Base-by-base conservation (phyloP, 495 filamentous ascomycete genomes). In the Lichenothelia convexa region DNA sequence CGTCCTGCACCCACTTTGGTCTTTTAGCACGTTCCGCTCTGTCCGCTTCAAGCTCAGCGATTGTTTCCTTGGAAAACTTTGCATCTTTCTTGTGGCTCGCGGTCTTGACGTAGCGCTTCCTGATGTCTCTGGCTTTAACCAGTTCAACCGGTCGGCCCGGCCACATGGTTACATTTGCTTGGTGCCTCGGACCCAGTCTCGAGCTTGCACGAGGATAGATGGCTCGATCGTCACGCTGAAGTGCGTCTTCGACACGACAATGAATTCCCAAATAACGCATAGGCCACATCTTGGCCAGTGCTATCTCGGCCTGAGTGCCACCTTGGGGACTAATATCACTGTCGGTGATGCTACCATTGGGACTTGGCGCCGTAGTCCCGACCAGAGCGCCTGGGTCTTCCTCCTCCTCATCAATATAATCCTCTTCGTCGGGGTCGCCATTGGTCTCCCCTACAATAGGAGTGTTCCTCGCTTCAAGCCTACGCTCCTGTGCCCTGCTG, bases 191-290 rank as follows among this genome's bases (percentile, higher is more conserved):
- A 8, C 91, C 91, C 20, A 95, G 57, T 7, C 91, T 78, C 38
- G 89, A 95, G 48, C 83, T 89, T 17, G 89, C 89, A 38, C 91
- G 77, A 15, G 89, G 89, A 46, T 94, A 95, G 41, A 95, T 95
- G 2, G 58, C 56, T 33, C 91, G 80, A 55, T 99, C 89, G 47
- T 99, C 91, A 50, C 92, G 91, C 50, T 99, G 91, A 12, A 99
- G 60, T 3, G 82, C 89, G 63, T 99, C 89, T 58, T 99, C 89
- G 8, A 91, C 80, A 39, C 82, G 75, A 55, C 89, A 94, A 58
- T 99, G 91, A 39, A 93, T 84, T 2, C 89, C 89, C 12, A 95
- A 60, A 50, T 99, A 99, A 37, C 89, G 73, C 56, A 89, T 94
- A 13, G 86, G 89, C 89, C 89, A 99, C 57, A 93, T 69, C 46